Conservation (phyloP, 2,329 filamentous ascomycete species). For the Zasmidium citrigriseum region DNA sequence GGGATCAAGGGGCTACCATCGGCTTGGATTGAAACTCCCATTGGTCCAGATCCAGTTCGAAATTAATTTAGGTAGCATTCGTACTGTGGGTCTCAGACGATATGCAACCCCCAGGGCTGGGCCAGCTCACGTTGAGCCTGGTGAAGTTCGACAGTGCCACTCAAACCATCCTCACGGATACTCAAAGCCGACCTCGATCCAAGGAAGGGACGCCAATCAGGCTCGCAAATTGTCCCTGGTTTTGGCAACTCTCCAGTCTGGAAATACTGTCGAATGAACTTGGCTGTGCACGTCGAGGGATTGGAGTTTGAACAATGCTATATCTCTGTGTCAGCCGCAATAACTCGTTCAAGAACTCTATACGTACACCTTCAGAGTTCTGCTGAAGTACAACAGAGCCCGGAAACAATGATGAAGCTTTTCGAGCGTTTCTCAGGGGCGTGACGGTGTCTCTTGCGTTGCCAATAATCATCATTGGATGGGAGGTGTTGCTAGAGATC, state of each 20-base stretch:
- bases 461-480: conserved; percentile 34
- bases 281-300: conserved; percentile 28
- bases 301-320: conserved; percentile 20
- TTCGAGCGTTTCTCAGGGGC: conserved; percentile 29
- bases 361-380: conserved; percentile 27
- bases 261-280: conserved; percentile 32
- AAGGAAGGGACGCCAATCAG: conserved; percentile 14
- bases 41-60: too few relatives aligned
- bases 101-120: not conserved
- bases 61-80: not conserved
- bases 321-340: not conserved
- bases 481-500: conserved; percentile 26
- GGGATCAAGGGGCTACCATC: too few relatives aligned
- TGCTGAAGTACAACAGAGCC: conserved; percentile 32
- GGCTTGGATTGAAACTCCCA: too few relatives aligned
- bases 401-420: conserved; percentile 36
- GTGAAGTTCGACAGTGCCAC: conserved; percentile 14
- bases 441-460: conserved; percentile 38
- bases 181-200: not conserved
- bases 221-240: conserved; percentile 3
- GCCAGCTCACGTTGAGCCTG: conserved; percentile 6
- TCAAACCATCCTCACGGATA: conserved; percentile 10
- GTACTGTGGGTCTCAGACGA: not conserved
- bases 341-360: not conserved
- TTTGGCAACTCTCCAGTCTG: conserved; percentile 33